Conservation (phyloP, 495 filamentous ascomycete species). For the Pseudoneurospora amorphoporcata region DNA sequence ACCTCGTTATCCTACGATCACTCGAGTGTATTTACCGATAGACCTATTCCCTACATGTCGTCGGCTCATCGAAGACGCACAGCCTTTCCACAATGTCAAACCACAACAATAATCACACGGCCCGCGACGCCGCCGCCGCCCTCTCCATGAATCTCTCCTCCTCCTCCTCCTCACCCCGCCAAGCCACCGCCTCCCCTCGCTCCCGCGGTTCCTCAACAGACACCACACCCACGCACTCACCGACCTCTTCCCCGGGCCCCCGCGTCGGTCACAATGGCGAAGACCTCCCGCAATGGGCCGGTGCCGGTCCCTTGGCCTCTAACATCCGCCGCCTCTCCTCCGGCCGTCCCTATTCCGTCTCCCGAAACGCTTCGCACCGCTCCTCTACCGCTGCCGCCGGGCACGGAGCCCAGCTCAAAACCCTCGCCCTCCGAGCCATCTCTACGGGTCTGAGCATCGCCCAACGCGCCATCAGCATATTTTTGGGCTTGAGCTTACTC, state of each 20-base stretch:
- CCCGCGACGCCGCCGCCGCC: conserved; percentile 14
- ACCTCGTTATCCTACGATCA: background rate
- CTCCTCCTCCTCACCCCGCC: conserved; percentile 4
- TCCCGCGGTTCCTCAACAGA: background rate
- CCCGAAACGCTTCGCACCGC: conserved; percentile 8
- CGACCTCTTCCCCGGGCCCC: conserved; percentile 1
- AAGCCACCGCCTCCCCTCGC: background rate
- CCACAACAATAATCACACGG: conserved; percentile 1
- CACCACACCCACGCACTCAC: conserved; percentile 1
- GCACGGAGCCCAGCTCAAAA: background rate
- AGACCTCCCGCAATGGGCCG: conserved; percentile 1
- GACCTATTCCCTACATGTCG: background rate
- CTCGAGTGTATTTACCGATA: background rate
- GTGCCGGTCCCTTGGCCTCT: conserved; percentile 5
- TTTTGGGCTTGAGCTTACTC: conserved; percentile 35
- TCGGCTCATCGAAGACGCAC: background rate
- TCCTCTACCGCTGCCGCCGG: conserved; percentile 3
- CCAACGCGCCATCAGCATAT: conserved; percentile 18
- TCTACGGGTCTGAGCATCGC: conserved; percentile 5
- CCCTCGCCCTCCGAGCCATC: conserved; percentile 10
- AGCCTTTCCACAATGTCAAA: conserved; percentile 15
- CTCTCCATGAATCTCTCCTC: conserved; percentile 13
- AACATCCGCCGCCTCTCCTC: conserved; percentile 8
- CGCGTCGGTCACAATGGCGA: background rate
- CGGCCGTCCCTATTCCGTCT: conserved; percentile 5